phyloP scores from a whole-genome alignment of 169 alveolate species.

The Eimeria falciformis region DNA sequence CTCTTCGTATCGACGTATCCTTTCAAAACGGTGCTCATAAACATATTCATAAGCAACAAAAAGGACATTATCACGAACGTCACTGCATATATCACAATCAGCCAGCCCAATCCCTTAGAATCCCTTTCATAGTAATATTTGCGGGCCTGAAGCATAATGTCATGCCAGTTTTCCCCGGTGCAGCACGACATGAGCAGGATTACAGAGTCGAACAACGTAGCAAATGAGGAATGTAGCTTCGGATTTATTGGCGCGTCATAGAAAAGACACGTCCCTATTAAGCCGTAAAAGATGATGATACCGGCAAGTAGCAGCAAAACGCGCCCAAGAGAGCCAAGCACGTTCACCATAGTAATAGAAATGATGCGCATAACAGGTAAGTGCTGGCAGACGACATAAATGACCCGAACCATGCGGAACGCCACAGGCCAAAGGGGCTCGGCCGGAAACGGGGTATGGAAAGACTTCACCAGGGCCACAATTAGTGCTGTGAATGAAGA shows the following conservation, averaged over 20 bases:
- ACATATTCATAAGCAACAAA: conserved; percentile 72
- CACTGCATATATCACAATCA: conserved; percentile 38
- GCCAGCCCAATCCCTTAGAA: background rate
- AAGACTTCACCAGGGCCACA: conserved; percentile 6
- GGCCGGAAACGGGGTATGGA: conserved; percentile 53
- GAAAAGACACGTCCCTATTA: conserved; percentile 71
- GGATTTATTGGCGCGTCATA: conserved; percentile 37
- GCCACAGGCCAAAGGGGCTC: conserved; percentile 75
- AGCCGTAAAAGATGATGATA: conserved; percentile 42
- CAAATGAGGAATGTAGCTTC: conserved; percentile 39
- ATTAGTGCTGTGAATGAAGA: conserved; percentile 31
- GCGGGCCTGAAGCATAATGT: conserved; percentile 59
- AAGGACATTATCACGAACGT: conserved; percentile 59
- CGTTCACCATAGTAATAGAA: conserved; percentile 41
- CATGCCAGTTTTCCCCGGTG: conserved; percentile 78
- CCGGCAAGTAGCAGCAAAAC: conserved; percentile 29
- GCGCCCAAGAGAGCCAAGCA: conserved; percentile 45
- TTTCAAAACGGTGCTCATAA: conserved; percentile 72
- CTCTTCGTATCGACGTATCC: conserved; percentile 74
- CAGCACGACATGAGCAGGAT: conserved; percentile 66
- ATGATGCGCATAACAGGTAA: conserved; percentile 66
- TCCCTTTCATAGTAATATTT: conserved; percentile 28
- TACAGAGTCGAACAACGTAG: conserved; percentile 5
- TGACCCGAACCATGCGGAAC: conserved; percentile 71
- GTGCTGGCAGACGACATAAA: conserved; percentile 53